Conservation (phyloP, 164 flowering plant genomes). For the Magnolia changhungtana region DNA sequence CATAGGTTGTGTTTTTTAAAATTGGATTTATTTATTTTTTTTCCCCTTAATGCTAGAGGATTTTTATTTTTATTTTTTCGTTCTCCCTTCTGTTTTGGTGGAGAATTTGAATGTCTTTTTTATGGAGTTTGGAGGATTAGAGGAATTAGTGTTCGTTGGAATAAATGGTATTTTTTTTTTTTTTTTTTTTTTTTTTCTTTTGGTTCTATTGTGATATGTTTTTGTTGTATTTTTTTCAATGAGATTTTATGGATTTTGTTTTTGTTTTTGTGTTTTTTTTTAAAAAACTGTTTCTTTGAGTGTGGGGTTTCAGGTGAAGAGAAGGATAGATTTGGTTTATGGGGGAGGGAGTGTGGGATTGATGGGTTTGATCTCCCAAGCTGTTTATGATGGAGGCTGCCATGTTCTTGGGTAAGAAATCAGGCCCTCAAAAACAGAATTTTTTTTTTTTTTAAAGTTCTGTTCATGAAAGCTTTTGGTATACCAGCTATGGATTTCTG, state of each 20-base stretch:
- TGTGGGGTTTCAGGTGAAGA: conserved; percentile 48
- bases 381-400: conserved; percentile 70
- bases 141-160: neutral
- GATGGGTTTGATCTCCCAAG: conserved; percentile 84
- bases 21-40: no score
- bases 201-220: no score
- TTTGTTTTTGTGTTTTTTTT: no score
- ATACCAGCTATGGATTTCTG: no score
- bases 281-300: neutral
- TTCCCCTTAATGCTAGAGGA: no score
- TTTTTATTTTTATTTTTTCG: neutral
- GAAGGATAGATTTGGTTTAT: conserved; percentile 86
- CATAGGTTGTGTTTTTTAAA: neutral
- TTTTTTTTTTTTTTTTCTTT: neutral
- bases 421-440: neutral
- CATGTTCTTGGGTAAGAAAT: conserved; percentile 78
- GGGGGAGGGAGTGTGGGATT: conserved; percentile 97
- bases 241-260: no score
- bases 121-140: neutral
- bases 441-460: no score
- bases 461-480: no score
- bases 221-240: no score
- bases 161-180: neutral
- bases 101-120: no score
- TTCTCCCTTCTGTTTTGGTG: neutral